Evolutionary conservation across 257 asterid genomes (phyloP).

Genomic region (Misopates orontium): DNA sequence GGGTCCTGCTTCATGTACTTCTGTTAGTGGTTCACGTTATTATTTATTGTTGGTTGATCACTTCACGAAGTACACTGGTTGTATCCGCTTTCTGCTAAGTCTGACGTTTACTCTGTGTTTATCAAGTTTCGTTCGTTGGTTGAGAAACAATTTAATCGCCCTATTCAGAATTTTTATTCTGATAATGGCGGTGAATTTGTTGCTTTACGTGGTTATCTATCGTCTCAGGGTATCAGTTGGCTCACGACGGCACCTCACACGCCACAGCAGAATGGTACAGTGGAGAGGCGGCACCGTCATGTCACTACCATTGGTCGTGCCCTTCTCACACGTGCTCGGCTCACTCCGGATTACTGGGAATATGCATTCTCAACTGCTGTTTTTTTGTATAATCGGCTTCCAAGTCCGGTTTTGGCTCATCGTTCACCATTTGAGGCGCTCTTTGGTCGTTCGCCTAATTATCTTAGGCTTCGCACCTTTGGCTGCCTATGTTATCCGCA

Average conservation of each 20-base stretch:
- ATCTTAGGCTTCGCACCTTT: background rate
- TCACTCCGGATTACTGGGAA: background rate
- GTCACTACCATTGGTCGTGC: background rate
- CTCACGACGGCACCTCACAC: background rate
- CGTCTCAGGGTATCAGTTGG: background rate
- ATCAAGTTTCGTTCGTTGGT: background rate
- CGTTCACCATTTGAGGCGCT: background rate
- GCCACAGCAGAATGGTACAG: constrained; percentile 4
- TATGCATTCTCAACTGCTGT: background rate
- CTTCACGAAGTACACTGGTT: background rate
- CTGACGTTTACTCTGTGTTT: background rate
- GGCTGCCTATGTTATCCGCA: background rate
- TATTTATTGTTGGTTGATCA: background rate
- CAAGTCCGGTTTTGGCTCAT: background rate
- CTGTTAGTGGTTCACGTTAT: background rate
- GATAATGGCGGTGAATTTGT: constrained; percentile 12
- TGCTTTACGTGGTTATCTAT: background rate
- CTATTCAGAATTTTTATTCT: background rate
- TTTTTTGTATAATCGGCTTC: background rate
- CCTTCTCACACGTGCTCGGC: background rate
- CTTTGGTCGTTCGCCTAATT: background rate
- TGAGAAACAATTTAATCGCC: background rate
- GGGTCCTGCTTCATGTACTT: background rate
- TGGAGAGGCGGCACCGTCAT: background rate
- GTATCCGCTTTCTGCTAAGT: background rate